phyloP scores from a whole-genome alignment of 108 stramenopile genomes.

The Nitzschia sp. region DNA sequence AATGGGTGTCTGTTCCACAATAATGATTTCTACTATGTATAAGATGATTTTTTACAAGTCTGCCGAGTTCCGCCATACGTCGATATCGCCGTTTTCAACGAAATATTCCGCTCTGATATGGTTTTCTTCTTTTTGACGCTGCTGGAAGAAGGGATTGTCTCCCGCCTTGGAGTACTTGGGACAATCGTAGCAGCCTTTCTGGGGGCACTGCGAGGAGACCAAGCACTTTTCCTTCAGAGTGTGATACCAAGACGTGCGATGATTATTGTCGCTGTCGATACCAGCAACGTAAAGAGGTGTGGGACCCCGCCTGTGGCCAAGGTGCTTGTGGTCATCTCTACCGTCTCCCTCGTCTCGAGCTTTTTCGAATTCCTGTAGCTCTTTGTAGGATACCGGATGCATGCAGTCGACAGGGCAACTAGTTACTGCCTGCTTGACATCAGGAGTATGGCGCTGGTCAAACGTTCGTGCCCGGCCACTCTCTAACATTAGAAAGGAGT shows the following conservation, averaged over 20 bases:
- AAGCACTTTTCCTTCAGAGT: constrained; percentile 66
- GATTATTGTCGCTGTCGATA: constrained; percentile 73
- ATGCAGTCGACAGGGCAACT: constrained; percentile 84
- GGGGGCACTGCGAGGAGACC: constrained; percentile 55
- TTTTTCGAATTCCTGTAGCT: constrained; percentile 69
- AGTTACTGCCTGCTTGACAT: constrained; percentile 60
- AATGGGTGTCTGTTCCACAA: constrained; percentile 27
- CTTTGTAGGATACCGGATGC: constrained; percentile 69
- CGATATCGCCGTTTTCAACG: constrained; percentile 61
- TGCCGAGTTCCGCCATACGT: constrained; percentile 56
- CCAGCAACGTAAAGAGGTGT: constrained; percentile 72
- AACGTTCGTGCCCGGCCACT: constrained; percentile 78
- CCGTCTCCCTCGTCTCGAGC: constrained; percentile 67
- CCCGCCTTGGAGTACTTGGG: constrained; percentile 60
- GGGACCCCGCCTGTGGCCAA: constrained; percentile 32
- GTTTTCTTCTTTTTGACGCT: constrained; percentile 43
- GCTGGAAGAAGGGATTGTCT: constrained; percentile 69
- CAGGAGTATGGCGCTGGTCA: constrained; percentile 51
- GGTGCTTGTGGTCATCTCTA: constrained; percentile 54
- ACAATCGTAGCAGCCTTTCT: constrained; percentile 81
- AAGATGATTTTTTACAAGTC: constrained; percentile 67
- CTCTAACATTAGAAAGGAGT: constrained; percentile 69
- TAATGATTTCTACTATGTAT: background rate
- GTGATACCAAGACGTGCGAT: constrained; percentile 72
- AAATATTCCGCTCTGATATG: constrained; percentile 66